Percentiles rank a stretch among this genome's conserved stretches.
phyloP scores from a whole-genome alignment of 345 rosid species.

The Hibiscus mutabilis region DNA sequence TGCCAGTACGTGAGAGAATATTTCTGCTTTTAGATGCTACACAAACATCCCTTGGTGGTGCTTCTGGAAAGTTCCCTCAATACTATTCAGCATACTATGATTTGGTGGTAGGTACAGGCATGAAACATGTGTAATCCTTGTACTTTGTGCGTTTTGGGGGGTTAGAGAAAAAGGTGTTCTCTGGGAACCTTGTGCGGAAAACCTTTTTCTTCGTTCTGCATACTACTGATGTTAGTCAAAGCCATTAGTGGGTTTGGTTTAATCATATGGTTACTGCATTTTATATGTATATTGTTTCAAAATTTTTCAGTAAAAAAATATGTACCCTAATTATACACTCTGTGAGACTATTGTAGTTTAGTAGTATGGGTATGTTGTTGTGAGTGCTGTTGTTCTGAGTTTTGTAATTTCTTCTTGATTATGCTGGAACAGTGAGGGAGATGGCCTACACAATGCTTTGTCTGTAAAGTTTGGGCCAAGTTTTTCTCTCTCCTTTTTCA shows the following conservation, averaged over 20 bases:
- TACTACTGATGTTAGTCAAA: not conserved
- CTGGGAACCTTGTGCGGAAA: not conserved
- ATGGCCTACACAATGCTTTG: not conserved
- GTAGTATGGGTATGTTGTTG: not conserved
- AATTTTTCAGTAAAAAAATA: no score
- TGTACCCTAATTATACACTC: not conserved
- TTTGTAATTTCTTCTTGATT: not conserved
- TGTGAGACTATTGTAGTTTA: not conserved
- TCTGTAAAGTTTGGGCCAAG: not conserved
- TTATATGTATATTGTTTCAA: not conserved
- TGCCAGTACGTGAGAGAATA: constrained; percentile 79
- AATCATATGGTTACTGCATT: not conserved
- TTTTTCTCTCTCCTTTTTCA: not conserved
- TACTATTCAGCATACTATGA: constrained; percentile 79
- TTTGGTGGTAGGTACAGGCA: constrained; percentile 66
- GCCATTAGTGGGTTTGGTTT: not conserved
- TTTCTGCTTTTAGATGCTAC: constrained; percentile 96
- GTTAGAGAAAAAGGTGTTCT: not conserved
- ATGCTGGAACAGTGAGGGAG: not conserved
- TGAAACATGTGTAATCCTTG: not conserved
- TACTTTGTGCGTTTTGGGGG: not conserved
- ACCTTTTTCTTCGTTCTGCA: not conserved
- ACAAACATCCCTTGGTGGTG: constrained; percentile 90
- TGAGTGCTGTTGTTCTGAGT: not conserved
- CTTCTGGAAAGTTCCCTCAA: constrained; percentile 84